Conservation (phyloP, 352 stramenopile species). For the Globisporangium cystogenes region DNA sequence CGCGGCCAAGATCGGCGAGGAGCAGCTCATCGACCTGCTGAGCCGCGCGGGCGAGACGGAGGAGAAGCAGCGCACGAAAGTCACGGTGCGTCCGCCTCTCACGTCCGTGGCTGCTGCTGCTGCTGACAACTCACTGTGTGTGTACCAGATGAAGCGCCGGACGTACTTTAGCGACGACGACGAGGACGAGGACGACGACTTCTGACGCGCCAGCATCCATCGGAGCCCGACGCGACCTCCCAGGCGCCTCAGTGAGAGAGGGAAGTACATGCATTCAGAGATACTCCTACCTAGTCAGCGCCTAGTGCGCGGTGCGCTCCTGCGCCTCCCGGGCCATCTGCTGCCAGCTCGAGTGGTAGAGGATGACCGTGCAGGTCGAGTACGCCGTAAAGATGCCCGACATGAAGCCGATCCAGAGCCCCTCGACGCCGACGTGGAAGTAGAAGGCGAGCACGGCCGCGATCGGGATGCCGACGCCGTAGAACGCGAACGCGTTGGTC, state of each 20-base stretch:
- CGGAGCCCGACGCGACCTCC: too few species aligned
- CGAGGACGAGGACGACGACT: constrained; percentile 78
- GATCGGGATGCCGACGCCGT: constrained; percentile 63
- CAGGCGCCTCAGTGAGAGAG: too few species aligned
- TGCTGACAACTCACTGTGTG: too few species aligned
- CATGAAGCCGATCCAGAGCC: constrained; percentile 59
- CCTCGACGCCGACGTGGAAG: constrained; percentile 36
- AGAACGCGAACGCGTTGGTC: constrained; percentile 61
- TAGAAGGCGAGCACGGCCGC: constrained; percentile 50
- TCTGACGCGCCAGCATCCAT: too few species aligned
- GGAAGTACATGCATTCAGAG: not conserved
- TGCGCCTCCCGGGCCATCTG: constrained; percentile 18
- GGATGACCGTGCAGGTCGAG: constrained; percentile 9
- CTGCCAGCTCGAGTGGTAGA: constrained; percentile 18
- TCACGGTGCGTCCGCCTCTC: constrained; percentile 79
- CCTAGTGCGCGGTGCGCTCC: constrained; percentile 14
- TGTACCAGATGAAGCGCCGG: constrained; percentile 79
- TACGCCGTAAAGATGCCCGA: constrained; percentile 28
- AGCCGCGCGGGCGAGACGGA: constrained; percentile 72
- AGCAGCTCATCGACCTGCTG: constrained; percentile 81
- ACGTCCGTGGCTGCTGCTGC: too few species aligned
- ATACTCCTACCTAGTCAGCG: too few species aligned
- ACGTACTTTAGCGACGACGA: constrained; percentile 88
- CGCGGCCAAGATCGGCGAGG: constrained; percentile 74
- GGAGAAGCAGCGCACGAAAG: constrained; percentile 85